A percentile compares a stretch with the other conserved stretches of the same genome.
These are phyloP conservation scores for Lactarius deliciosus DNA, from an alignment of 768 basidiomycete genomes.

Conservation along the genomic window DNA sequence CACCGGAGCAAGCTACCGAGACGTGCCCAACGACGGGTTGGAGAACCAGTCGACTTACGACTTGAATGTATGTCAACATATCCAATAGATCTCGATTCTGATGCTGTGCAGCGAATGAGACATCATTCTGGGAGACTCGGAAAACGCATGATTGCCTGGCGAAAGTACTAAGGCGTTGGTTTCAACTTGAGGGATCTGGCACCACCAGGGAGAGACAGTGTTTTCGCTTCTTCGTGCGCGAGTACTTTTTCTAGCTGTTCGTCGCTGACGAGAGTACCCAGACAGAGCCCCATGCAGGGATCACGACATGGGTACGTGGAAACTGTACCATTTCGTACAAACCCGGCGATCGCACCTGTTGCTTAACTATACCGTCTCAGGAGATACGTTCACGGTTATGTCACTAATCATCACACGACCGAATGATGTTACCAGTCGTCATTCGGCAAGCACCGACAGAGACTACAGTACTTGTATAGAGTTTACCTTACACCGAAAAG, in stretches of 20 bases:
- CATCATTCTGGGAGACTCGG: neutral
- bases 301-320: conserved; percentile 61
- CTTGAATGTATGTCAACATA: neutral
- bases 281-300: conserved; percentile 76
- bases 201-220: conserved; percentile 34
- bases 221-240: no score
- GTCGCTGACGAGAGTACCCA: conserved; percentile 32
- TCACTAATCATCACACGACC: conserved; percentile 2
- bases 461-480: no score
- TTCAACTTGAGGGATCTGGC: conserved; percentile 38
- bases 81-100: neutral
- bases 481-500: no score
- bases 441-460: neutral
- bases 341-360: conserved; percentile 17
- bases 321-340: neutral
- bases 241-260: neutral
- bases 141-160: neutral
- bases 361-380: neutral
- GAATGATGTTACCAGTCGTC: neutral
- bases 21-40: neutral
- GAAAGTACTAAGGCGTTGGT: conserved; percentile 32
- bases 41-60: neutral
- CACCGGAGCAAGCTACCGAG: neutral
- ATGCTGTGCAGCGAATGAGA: neutral
- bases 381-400: conserved; percentile 8